A percentile compares a stretch with the other conserved stretches of the same genome.
Conservation (phyloP, 805 yeast species). For the Saccharomyces cerevisiae region DNA sequence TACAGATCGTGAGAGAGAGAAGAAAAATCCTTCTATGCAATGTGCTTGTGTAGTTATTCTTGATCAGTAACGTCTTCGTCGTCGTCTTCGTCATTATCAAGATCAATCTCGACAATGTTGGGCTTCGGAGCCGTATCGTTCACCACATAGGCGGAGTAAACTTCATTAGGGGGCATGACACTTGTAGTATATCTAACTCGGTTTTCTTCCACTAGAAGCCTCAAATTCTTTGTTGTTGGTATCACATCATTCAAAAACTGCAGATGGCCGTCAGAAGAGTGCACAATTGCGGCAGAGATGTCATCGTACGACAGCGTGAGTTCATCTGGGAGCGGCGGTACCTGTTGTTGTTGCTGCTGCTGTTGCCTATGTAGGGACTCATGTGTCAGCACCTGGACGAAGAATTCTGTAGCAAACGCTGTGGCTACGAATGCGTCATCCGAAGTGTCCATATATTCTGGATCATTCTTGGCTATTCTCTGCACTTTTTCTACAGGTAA, state of each 20-base stretch:
- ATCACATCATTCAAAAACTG: constrained; percentile 21
- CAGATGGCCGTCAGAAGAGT: constrained; percentile 10
- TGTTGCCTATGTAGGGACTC: constrained; percentile 17
- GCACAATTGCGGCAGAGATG: constrained; percentile 8
- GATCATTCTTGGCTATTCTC: constrained; percentile 23
- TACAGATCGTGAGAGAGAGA: background rate
- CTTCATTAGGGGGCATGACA: constrained; percentile 12
- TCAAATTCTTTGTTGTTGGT: constrained; percentile 19
- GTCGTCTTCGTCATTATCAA: background rate
- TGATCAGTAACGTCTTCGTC: background rate
- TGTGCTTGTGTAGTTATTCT: background rate
- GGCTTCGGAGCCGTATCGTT: background rate
- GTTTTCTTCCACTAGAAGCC: constrained; percentile 20
- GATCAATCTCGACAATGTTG: background rate
- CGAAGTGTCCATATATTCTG: constrained; percentile 18
- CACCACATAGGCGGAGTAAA: background rate
- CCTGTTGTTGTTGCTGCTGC: background rate
- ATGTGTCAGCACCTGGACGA: constrained; percentile 16
- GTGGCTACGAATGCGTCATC: constrained; percentile 21
- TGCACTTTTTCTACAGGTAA: constrained; percentile 24
- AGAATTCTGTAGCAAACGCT: constrained; percentile 22
- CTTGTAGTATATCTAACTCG: constrained; percentile 21
- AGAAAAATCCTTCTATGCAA: background rate
- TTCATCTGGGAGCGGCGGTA: constrained; percentile 1
- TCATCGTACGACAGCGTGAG: constrained; percentile 19